Conservation (phyloP, 331 rosid species). For the Telfairia occidentalis region DNA sequence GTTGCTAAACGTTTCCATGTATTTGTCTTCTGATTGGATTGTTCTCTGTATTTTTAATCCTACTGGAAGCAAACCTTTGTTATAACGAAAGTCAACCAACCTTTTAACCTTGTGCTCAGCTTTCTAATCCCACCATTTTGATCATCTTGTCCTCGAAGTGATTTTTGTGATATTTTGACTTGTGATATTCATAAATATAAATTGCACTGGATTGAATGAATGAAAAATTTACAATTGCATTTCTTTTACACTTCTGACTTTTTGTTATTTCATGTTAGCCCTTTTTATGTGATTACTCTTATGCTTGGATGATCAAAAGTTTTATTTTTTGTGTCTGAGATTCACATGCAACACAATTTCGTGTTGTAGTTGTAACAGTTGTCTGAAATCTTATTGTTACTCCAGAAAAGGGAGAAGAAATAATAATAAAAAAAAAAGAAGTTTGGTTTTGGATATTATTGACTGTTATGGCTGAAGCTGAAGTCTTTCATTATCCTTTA, state of each 20-base stretch:
- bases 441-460: slow-evolving; percentile 8
- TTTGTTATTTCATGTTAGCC: background rate
- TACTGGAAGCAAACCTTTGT: background rate
- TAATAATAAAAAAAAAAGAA: background rate
- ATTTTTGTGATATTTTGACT: background rate
- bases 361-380: background rate
- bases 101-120: background rate
- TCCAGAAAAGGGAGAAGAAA: background rate
- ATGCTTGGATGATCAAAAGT: background rate
- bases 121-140: slow-evolving; percentile 8
- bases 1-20: slow-evolving; percentile 3
- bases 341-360: background rate
- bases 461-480: slow-evolving; percentile 34
- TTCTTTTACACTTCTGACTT: background rate
- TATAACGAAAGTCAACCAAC: background rate
- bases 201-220: background rate
- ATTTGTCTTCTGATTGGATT: background rate
- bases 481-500: slow-evolving; percentile 35
- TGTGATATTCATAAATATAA: background rate
- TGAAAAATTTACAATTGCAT: background rate
- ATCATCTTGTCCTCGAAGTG: background rate
- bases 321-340: background rate
- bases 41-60: background rate
- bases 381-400: background rate
- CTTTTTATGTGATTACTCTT: background rate